Conservation (phyloP, 768 basidiomycete species). For the Leccinum obscurum region DNA sequence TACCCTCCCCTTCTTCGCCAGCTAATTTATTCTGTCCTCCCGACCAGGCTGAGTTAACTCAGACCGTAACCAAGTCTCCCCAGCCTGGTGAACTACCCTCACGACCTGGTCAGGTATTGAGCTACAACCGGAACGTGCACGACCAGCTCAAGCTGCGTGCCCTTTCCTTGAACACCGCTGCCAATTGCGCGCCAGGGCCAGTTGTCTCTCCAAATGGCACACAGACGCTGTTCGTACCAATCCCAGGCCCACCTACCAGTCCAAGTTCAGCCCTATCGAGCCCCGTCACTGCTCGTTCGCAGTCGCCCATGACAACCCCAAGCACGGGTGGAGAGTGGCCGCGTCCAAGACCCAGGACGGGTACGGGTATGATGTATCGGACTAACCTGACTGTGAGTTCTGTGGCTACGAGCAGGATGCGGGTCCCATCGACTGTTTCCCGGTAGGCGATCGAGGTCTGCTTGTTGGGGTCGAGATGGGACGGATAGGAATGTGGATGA, state of each 20-base stretch:
- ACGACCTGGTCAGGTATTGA: conserved; percentile 27
- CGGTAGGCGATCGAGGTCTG: conserved; percentile 12
- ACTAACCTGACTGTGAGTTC: conserved; percentile 29
- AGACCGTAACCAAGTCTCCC: conserved; percentile 7
- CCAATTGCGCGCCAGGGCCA: conserved; percentile 7
- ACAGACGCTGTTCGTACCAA: conserved; percentile 23
- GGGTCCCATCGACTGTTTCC: conserved; percentile 30
- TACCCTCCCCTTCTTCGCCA: conserved; percentile 3
- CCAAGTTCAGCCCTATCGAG: conserved; percentile 13
- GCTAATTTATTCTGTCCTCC: not conserved
- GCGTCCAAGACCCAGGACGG: conserved; percentile 57
- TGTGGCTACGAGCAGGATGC: conserved; percentile 39
- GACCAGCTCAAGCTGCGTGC: conserved; percentile 32
- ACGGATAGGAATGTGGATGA: conserved; percentile 3
- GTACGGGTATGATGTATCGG: conserved; percentile 70
- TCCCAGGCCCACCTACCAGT: conserved; percentile 3
- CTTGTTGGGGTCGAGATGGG: not conserved
- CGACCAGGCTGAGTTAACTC: conserved; percentile 15
- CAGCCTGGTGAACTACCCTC: conserved; percentile 28
- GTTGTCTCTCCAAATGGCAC: conserved; percentile 21
- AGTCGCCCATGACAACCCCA: conserved; percentile 22
- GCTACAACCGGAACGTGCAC: conserved; percentile 36
- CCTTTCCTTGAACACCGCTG: conserved; percentile 12
- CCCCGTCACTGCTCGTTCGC: conserved; percentile 16
- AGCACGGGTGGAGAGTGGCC: conserved; percentile 18